Base-by-base conservation (phyloP, 345 rosid genomes). In the Citrus sp. region DNA sequence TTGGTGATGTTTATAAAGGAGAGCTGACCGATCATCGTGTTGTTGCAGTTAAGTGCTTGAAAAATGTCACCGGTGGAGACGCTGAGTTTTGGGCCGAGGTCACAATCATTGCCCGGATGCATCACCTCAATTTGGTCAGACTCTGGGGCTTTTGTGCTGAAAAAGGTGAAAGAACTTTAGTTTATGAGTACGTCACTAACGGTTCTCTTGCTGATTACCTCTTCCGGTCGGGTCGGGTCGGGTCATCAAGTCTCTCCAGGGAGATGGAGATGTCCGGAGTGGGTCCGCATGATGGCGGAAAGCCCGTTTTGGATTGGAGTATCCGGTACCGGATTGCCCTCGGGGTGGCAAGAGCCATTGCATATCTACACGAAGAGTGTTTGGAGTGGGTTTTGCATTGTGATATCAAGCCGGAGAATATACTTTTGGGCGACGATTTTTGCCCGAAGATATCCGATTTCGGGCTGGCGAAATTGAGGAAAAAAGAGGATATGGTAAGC, bases 301-400 rank as follows among this genome's bases (percentile, higher is more conserved):
- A 75, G 24, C 79, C 87, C 9, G 40, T 82, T 34, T 87, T 90
- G 0, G 91, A 91, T 58, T 92, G 92, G 94, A 77, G 82, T 74
- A 82, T 90, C 51, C 86, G 91, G 68, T 87, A 87, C 58, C 78
- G 94, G 54, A 89, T 92, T 7, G 91, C 92, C 25, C 85, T 89
- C 12, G 94, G 96, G 24, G 87, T 91, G 72, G 93, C 96, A 32
- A 75, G 89, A 46, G 92, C 91, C 16, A 85, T 92, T n/a, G 92
- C 94, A n/a, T 89, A 90, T 67, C 84, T 90, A 61, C 97, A 92
- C 28, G 92, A 92, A 74, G 92, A 90, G 82, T 90, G 94, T 79
- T 83, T 91, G 34, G 88, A 90, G 75, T 90, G 91, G 88, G 92
- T 92, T 12, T 79, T 92, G 22, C 96, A 92, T 38, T 90, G 94